Percentiles rank a stretch among this genome's conserved stretches.
phyloP scores from a whole-genome alignment of 108 stramenopile species.

The Cyclostephanos tholiformis region DNA sequence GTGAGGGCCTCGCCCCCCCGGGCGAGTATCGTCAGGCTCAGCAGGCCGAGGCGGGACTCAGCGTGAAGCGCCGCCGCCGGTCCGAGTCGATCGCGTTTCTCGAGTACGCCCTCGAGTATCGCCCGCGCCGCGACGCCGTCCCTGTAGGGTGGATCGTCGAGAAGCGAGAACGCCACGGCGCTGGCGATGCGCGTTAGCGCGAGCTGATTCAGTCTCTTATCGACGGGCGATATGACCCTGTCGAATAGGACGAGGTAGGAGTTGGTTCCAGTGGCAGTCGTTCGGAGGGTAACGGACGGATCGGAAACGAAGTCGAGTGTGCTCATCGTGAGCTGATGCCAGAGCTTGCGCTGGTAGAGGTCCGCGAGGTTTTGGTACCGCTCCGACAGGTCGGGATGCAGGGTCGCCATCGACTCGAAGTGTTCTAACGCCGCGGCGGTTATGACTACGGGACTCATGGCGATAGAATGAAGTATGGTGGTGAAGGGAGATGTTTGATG shows the following conservation, averaged over 20 bases:
- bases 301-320: constrained; percentile 70
- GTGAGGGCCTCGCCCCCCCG: constrained; percentile 41
- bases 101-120: constrained; percentile 54
- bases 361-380: constrained; percentile 70
- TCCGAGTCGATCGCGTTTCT: constrained; percentile 42
- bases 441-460: constrained; percentile 47
- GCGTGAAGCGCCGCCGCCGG: constrained; percentile 68
- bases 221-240: constrained; percentile 60
- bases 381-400: constrained; percentile 81
- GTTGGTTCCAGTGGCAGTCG: constrained; percentile 55
- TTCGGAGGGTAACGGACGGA: constrained; percentile 34
- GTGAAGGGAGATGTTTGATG: neutral
- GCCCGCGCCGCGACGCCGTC: constrained; percentile 53
- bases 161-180: constrained; percentile 63
- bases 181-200: constrained; percentile 84
- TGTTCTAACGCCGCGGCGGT: constrained; percentile 76
- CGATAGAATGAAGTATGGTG: neutral
- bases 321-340: constrained; percentile 93
- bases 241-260: constrained; percentile 67
- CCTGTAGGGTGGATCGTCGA: constrained; percentile 34
- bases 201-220: constrained; percentile 89
- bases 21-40: constrained; percentile 51
- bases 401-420: constrained; percentile 72
- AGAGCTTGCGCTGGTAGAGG: constrained; percentile 82
- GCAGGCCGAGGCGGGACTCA: constrained; percentile 69